These are phyloP conservation scores for Exophiala sp. DNA, from an alignment of 2,329 filamentous ascomycete genomes.

Conservation along the genomic window DNA sequence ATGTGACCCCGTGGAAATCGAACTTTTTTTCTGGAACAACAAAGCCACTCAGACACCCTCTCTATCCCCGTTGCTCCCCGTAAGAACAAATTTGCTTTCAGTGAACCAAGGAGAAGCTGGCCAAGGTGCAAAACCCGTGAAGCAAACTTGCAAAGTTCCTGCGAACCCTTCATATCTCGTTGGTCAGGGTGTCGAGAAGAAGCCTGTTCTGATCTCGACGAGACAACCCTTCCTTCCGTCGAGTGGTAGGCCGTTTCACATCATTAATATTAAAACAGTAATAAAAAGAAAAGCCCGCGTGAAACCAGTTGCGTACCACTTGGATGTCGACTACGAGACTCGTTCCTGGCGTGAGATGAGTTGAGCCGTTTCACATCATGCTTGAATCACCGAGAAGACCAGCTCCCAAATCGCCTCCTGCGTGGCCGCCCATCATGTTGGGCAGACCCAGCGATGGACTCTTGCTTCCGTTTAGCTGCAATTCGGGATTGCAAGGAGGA, in stretches of 20 bases:
- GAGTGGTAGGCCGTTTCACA: constrained; percentile 11
- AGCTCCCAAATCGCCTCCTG: constrained; percentile 45
- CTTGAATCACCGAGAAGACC: constrained; percentile 38
- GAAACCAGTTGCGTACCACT: not conserved
- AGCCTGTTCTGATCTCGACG: not conserved
- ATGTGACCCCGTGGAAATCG: too few relatives aligned
- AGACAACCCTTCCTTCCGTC: not conserved
- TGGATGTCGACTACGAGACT: constrained; percentile 5
- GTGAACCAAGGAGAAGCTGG: not conserved
- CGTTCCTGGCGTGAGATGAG: constrained; percentile 8
- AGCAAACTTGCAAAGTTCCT: too few relatives aligned
- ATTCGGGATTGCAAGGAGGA: constrained; percentile 81
- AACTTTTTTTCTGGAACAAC: not conserved
- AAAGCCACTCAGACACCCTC: not conserved
- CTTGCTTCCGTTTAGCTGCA: constrained; percentile 50
- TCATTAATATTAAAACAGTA: constrained; percentile 15
- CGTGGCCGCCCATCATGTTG: constrained; percentile 34
- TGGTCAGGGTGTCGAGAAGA: not conserved
- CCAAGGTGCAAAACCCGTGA: not conserved
- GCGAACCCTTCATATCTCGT: not conserved
- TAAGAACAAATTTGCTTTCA: not conserved
- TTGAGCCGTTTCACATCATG: constrained; percentile 3
- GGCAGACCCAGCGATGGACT: constrained; percentile 18
- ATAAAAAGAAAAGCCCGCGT: constrained; percentile 4
- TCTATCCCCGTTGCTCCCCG: not conserved